Evolutionary conservation across 2,329 filamentous ascomycete genomes (phyloP), one percentile per base, ranked within the genome.

Genomic region (Ophiostoma pallidulum): DNA sequence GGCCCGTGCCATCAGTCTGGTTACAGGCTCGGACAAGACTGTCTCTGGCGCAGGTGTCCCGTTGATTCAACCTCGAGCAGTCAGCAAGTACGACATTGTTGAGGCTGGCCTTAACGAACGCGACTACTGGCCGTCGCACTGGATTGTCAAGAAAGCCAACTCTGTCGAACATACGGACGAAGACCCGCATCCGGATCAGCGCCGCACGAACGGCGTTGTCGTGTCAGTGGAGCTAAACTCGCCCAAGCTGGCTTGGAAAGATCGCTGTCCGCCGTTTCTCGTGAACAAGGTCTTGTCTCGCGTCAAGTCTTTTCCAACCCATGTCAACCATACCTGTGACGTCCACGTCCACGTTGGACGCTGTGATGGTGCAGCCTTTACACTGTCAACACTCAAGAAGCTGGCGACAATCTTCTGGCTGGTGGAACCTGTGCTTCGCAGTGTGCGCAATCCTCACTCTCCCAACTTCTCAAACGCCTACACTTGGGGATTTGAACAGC

Each of bases 71-170:
- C 49, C 35, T 12, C 40, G 37, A 4, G 64, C 64, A 10, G 55
- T 62, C 13, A 62, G 61, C 33, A 51, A 54, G 22, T 45, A 55
- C 19, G 57, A 61, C 3, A 57, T 66, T 35, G 35, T 53, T 8
- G 38, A 49, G 8, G 36, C 39, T 8, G 53, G 53, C 3, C 39
- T 45, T 9, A 49, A 57, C 6, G 63, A 65, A 46, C 53, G 55
- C 16, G 56, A 64, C 19, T 65, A 58, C 45, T 67, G 64, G 65
- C 50, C 50, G n/a, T 57, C 59, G 1, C 57, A 61, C 45, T 68
- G 65, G 66, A 62, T 67, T 22, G 62, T 69, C 32, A 67, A 69
- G 49, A 64, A 62, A 45, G 62, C 66, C 32, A 67, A 66, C 51
- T 68, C 66, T n/a, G 63, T 64, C 4, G 57, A 60, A 39, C 60